A percentile compares a stretch with the other conserved stretches of the same genome.
phyloP scores from a whole-genome alignment of 192 early-diverging fungal species.

The Rhizophlyctis rosea region DNA sequence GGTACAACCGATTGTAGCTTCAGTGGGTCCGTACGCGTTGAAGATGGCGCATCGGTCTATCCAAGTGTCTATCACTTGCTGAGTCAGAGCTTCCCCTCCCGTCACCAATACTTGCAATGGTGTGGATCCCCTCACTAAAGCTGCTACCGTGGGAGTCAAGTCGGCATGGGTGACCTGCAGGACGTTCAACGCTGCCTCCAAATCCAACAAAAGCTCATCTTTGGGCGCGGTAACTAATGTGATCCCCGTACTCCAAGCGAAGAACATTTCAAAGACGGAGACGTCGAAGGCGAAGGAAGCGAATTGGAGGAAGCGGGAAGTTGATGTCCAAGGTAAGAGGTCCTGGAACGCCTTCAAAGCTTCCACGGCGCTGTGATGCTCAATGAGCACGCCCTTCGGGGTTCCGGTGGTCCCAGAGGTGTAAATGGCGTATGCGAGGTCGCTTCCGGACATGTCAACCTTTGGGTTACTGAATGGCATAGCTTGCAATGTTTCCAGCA shows the following conservation, averaged over 20 bases:
- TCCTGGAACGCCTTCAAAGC: conserved; percentile 1
- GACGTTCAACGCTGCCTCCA: not conserved
- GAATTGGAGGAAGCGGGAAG: conserved; percentile 1
- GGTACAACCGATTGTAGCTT: conserved; percentile 24
- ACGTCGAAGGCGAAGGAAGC: conserved; percentile 8
- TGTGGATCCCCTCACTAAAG: not conserved
- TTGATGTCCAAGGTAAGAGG: not conserved
- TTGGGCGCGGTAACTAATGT: conserved; percentile 13
- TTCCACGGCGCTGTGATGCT: not conserved
- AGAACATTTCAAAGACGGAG: not conserved
- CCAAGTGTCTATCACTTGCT: conserved; percentile 16
- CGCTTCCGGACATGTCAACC: no score
- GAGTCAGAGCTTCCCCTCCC: conserved; percentile 18
- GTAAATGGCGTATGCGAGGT: conserved; percentile 4
- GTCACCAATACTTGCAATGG: not conserved
- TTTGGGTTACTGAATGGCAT: no score
- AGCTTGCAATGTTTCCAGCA: no score
- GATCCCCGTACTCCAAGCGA: not conserved
- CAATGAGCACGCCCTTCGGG: conserved; percentile 11
- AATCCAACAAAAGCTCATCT: conserved; percentile 10
- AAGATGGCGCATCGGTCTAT: conserved; percentile 8
- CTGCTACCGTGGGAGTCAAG: conserved; percentile 10
- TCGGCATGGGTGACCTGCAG: not conserved
- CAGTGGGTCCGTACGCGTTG: conserved; percentile 27
- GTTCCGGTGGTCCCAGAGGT: conserved; percentile 15